Base-by-base conservation (phyloP, 2,329 filamentous ascomycete genomes). In the Aspergillus pseudoterreus region DNA sequence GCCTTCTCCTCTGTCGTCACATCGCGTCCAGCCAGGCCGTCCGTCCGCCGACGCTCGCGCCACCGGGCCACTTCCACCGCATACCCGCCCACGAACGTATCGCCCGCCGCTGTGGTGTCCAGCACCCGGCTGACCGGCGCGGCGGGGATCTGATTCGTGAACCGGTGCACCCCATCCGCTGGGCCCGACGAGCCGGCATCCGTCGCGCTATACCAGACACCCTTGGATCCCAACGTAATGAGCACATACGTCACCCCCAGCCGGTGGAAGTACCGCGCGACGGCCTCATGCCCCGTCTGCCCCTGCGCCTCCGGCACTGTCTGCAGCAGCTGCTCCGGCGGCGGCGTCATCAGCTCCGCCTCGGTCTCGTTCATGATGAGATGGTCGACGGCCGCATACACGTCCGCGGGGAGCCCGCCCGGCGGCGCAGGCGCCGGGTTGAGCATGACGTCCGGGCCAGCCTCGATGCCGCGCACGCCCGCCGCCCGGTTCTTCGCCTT, bases 351-450 rank as follows among this genome's bases (percentile, higher is more conserved):
- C 45, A 92, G 81, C 8, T 85, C 81, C 2, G 91, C 89, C 74
- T 96, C 92, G 1, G 87, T 94, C 75, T 96, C 92, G 65, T 97
- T 96, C 62, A 96, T 82, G 46, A 96, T 82, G 41, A 96, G 77
- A 63, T 95, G 90, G 39, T 84, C 83, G 30, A 96, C 79, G 1
- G 81, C 82, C 6, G 68, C 61, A 66, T 88, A 94, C 8, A 83
- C 84, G 24, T 82, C 78, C 0, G 76, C 76, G 1, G 89, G 90
- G 3, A 96, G 72, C 8, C 74, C 70, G 42, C 85, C 79, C 3
- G 91, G 90, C 4, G 88, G 87, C 9, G 92, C 92, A 14, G 92
- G 91, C 3, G 92, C 92, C 14, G 92, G 91, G 69, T 96, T 97
- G 57, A 96, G 80, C 45, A 96, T 80, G 2, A 92, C 86, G 33